Evolutionary conservation across 108 stramenopile species (phyloP).

Genomic region (Asterionellopsis glacialis): DNA sequence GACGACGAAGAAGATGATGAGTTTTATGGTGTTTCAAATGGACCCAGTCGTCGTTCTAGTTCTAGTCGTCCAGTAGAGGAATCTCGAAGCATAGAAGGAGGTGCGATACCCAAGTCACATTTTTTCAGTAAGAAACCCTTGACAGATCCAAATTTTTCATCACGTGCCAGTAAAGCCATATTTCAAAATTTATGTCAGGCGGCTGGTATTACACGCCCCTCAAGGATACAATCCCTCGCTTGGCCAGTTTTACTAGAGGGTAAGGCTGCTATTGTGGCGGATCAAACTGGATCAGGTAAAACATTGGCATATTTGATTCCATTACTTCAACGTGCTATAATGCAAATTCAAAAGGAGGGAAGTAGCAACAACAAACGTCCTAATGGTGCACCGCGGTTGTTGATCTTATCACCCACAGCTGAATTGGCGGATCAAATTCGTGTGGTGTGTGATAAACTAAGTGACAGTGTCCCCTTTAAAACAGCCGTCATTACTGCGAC

Average conservation of each 20-base stretch:
- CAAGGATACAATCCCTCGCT: slow-evolving; percentile 73
- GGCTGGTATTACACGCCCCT: slow-evolving; percentile 58
- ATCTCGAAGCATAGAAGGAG: neutral
- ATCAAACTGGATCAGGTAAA: slow-evolving; percentile 94
- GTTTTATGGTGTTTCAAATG: slow-evolving; percentile 11
- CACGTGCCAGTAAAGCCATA: neutral
- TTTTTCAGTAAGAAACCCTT: slow-evolving; percentile 73
- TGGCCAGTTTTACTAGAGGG: slow-evolving; percentile 69
- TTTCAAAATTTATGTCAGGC: slow-evolving; percentile 52
- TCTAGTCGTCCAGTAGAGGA: neutral
- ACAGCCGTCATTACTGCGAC: slow-evolving; percentile 68
- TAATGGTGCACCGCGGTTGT: slow-evolving; percentile 51
- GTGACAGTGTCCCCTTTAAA: slow-evolving; percentile 25
- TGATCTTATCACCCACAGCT: slow-evolving; percentile 87
- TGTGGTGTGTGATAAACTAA: slow-evolving; percentile 51
- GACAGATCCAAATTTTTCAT: slow-evolving; percentile 49
- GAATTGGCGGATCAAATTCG: slow-evolving; percentile 89
- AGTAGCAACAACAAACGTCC: slow-evolving; percentile 4
- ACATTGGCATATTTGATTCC: slow-evolving; percentile 90
- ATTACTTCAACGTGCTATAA: slow-evolving; percentile 42
- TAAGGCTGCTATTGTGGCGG: slow-evolving; percentile 77
- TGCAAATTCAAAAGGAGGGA: slow-evolving; percentile 9
- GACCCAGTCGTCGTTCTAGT: neutral
- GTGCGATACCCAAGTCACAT: slow-evolving; percentile 29
- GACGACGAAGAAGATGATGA: slow-evolving; percentile 15